Conservation (phyloP, 2,329 filamentous ascomycete genomes). For the Dothidotthia symphoricarpi region DNA sequence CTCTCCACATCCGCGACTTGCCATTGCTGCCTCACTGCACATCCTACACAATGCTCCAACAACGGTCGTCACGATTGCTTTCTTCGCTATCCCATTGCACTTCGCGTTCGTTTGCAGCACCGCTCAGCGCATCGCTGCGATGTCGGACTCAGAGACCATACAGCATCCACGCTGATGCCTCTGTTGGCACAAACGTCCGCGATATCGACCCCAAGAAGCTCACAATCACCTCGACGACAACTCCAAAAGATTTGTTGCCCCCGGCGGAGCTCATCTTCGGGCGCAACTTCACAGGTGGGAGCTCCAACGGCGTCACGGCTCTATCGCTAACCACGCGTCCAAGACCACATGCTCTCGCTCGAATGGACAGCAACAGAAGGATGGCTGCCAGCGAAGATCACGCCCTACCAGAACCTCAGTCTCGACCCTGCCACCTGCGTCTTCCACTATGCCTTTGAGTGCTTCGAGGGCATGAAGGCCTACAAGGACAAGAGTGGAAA, state of each 20-base stretch:
- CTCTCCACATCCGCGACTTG: constrained; percentile 11
- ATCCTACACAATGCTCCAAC: constrained; percentile 38
- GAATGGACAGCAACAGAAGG: constrained; percentile 87
- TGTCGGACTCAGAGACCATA: constrained; percentile 49
- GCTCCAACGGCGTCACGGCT: constrained; percentile 5
- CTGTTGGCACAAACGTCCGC: constrained; percentile 54
- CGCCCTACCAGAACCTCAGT: constrained; percentile 93
- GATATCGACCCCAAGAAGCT: constrained; percentile 78
- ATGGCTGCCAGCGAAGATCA: constrained; percentile 80
- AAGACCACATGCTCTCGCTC: constrained; percentile 94
- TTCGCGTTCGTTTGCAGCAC: constrained; percentile 26
- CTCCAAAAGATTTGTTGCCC: constrained; percentile 71
- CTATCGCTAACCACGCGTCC: constrained; percentile 13
- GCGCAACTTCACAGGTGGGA: constrained; percentile 77
- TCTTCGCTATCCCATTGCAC: constrained; percentile 31
- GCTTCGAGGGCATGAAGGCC: constrained; percentile 99
- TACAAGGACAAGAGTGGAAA: constrained; percentile 82
- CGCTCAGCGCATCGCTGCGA: constrained; percentile 44
- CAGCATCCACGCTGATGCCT: constrained; percentile 51
- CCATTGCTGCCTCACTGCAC: constrained; percentile 10
- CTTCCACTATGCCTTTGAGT: constrained; percentile 97
- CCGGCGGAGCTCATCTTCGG: constrained; percentile 87
- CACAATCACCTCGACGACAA: constrained; percentile 68
- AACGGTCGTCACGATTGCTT: constrained; percentile 36
- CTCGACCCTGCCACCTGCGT: constrained; percentile 96